Conservation (phyloP, 768 basidiomycete species). For the Leccinum longicurvipes region DNA sequence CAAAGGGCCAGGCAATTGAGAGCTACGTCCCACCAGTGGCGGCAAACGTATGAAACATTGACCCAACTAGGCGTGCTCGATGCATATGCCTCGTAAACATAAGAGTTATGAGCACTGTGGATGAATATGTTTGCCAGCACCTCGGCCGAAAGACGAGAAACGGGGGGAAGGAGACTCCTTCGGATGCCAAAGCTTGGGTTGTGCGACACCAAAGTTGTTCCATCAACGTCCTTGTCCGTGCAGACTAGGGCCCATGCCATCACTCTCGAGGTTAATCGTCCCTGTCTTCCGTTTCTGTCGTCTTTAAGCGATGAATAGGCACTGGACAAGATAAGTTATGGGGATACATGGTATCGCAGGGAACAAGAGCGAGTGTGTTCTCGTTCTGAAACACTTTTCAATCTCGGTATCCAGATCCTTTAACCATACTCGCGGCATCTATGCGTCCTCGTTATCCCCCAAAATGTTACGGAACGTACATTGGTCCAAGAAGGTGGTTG, state of each 20-base stretch:
- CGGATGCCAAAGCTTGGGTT: no score
- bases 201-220: no score
- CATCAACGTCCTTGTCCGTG: no score
- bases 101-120: no score
- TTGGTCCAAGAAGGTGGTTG: background rate
- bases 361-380: background rate
- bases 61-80: background rate
- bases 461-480: background rate
- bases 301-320: background rate
- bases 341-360: background rate
- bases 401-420: background rate
- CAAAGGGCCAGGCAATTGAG: background rate
- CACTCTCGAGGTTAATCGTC: background rate
- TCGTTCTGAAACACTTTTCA: background rate
- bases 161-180: no score
- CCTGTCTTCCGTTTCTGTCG: background rate
- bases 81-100: no score
- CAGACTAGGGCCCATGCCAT: background rate
- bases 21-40: background rate
- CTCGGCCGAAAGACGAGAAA: no score
- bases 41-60: background rate
- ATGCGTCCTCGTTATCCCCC: background rate
- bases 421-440: background rate
- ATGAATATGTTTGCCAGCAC: no score
- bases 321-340: background rate